Base-by-base conservation (phyloP, 441 rosid genomes). In the Erodium texanum region DNA sequence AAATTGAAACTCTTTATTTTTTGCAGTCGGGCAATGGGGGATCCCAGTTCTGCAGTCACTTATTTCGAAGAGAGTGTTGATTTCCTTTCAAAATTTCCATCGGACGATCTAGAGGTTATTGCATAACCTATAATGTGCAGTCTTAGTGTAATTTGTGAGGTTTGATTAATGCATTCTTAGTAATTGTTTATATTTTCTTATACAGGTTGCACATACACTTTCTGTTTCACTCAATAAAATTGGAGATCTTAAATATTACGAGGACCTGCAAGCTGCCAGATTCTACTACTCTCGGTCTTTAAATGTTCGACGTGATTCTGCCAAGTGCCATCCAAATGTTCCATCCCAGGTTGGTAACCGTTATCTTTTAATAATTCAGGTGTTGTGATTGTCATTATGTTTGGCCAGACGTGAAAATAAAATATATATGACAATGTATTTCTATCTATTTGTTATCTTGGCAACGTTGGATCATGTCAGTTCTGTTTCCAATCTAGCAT, bases 161-260 rank as follows among this genome's bases (percentile, higher is more conserved):
- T 12, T 62, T 65, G 29, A 24, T 10, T 38, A 7, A 41, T 27
- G 14, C 19, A 27, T 7, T 7, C 38, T 67, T 70, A 56, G 68
- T 65, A 32, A 24, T 54, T 62, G n/a, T 34, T 4, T 0, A 61
- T 16, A 66, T 75, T 45, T 29, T 76, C 2, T 70, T 76, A 20
- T 41, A 62, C 93, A 92, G 99, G 82, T 89, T 48, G 84, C 83
- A 22, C 97, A 92, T 80, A 88, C 98, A 6, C 96, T 89, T 66
- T 89, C 98, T 73, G 98, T 94, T 78, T 94, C 98, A 43, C 96
- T 89, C 67, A 94, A 94, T 76, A 94, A 92, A 84, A 83, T 94
- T 68, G 98, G 99, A 56, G 99, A 94, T 78, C 86, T 94, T 58
- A 92, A 94, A 76, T 94, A 94, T 63, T 94, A 89, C 76, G 96